Evolutionary conservation across 148 eudicot species (phyloP), one percentile per base, ranked within the genome.

Genomic region (Dianthus caryophyllus): DNA sequence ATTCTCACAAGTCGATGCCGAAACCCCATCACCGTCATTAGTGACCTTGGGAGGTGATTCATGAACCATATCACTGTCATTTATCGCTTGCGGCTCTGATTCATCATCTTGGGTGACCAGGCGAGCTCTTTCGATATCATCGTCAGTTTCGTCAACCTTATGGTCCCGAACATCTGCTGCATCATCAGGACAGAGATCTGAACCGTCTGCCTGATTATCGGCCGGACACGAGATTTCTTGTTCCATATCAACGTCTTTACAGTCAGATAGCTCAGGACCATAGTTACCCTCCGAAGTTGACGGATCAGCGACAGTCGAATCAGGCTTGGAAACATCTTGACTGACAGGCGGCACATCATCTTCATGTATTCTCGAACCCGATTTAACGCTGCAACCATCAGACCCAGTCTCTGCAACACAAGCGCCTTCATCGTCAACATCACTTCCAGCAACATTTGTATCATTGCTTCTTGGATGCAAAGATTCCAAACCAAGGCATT

Each of bases 401-500:
- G 91, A 78, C 26, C 73, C 84, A 65, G 79, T 65, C 81, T 83
- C 85, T 69, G 78, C 75, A 78, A 80, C 75, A 78, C 88, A 84
- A 66, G 84, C 88, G 75, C 82, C 90, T 62, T 86, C 88, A 31
- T 41, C 44, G 6, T 41, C 57, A 24, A 75, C 60, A 57, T 87
- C 96, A 71, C 87, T 81, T 58, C 84, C 87, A 71, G 82, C 81
- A 11, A 87, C 86, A 77, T 80, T 77, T 48, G 64, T 75, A 73
- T 84, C 87, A 72, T 66, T 80, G 41, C 69, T 80, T 64, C 78
- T 73, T 50, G 75, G 72, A 50, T 57, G 73, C 60, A 86, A 29
- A 66, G 14, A 74, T 71, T 88, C 96, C 73, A 90, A 72, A 60
- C 91, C 96, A 51, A 95, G 85, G 69, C 89, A 79, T 74, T 86